A percentile compares a stretch with the other conserved stretches of the same genome.
phyloP scores from a whole-genome alignment of 2,329 filamentous ascomycete species.

The Scedosporium minutisporum region DNA sequence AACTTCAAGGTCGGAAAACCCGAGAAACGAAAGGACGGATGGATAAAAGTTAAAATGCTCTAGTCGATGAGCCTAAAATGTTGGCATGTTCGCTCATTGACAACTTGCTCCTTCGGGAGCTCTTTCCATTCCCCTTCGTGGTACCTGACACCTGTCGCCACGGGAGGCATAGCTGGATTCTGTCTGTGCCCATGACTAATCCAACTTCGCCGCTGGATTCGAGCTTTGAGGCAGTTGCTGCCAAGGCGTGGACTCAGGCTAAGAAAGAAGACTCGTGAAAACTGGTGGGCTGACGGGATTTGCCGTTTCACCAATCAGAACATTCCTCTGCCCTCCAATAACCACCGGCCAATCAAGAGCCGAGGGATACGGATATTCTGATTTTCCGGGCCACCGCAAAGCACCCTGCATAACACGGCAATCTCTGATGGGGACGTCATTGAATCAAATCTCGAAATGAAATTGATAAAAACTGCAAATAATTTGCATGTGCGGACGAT shows the following conservation, averaged over 20 bases:
- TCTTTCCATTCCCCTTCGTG: not conserved
- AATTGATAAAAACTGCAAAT: not conserved
- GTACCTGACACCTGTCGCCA: conserved; percentile 2
- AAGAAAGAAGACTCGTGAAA: not conserved
- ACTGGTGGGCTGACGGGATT: not conserved
- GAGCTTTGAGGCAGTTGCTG: not conserved
- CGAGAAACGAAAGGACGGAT: not conserved
- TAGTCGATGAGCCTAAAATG: not conserved
- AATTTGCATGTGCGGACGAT: conserved; percentile 1
- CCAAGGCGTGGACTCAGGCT: not conserved
- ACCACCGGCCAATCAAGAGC: not conserved
- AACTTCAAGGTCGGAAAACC: not conserved
- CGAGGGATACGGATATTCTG: not conserved
- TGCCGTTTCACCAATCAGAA: not conserved
- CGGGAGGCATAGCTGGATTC: not conserved
- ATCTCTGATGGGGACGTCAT: not conserved
- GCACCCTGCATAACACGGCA: not conserved
- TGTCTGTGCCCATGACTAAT: not conserved
- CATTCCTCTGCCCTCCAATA: not conserved
- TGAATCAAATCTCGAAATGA: not conserved
- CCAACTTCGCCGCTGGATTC: not conserved
- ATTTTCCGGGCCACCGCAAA: not conserved
- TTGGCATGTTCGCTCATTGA: not conserved
- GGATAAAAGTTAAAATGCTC: not conserved
- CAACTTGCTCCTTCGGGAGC: not conserved